Evolutionary conservation across 768 basidiomycete genomes (phyloP).

Genomic region (Sarcodon sp.): DNA sequence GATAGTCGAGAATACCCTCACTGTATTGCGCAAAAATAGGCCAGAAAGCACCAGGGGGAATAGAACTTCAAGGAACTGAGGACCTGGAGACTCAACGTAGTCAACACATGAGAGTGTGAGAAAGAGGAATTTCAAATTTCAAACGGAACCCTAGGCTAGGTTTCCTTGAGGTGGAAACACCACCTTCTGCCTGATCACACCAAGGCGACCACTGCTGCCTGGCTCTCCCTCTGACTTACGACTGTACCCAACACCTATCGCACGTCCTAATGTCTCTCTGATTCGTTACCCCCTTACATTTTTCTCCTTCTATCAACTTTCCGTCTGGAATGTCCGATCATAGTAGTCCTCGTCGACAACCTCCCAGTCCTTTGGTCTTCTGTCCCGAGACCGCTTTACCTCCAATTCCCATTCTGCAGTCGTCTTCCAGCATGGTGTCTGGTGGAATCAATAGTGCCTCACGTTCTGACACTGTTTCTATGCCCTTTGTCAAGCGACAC

Average conservation of each 20-base stretch:
- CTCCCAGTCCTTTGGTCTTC: slow-evolving; percentile 75
- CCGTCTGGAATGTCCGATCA: slow-evolving; percentile 18
- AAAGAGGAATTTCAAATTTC: no score
- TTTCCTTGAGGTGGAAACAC: no score
- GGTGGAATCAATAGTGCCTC: slow-evolving; percentile 27
- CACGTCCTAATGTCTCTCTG: neutral
- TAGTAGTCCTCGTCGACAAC: slow-evolving; percentile 23
- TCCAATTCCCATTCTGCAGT: slow-evolving; percentile 19
- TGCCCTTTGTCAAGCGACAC: slow-evolving; percentile 89
- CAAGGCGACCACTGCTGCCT: no score
- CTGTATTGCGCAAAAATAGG: no score
- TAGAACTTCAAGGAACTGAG: no score
- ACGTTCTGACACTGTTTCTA: slow-evolving; percentile 68
- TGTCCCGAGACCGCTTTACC: slow-evolving; percentile 52
- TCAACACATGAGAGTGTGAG: no score
- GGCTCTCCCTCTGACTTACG: neutral
- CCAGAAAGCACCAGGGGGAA: no score
- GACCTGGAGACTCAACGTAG: no score
- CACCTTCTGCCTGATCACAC: no score
- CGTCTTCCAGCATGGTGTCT: slow-evolving; percentile 24
- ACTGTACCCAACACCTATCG: slow-evolving; percentile 3
- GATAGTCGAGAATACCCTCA: no score
- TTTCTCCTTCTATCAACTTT: slow-evolving; percentile 1
- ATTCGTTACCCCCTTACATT: slow-evolving; percentile 1
- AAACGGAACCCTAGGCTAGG: no score